Percentiles rank a stretch among this genome's conserved stretches.
Evolutionary conservation across 345 rosid genomes (phyloP).

Genomic region (Eucalyptus pauciflora): DNA sequence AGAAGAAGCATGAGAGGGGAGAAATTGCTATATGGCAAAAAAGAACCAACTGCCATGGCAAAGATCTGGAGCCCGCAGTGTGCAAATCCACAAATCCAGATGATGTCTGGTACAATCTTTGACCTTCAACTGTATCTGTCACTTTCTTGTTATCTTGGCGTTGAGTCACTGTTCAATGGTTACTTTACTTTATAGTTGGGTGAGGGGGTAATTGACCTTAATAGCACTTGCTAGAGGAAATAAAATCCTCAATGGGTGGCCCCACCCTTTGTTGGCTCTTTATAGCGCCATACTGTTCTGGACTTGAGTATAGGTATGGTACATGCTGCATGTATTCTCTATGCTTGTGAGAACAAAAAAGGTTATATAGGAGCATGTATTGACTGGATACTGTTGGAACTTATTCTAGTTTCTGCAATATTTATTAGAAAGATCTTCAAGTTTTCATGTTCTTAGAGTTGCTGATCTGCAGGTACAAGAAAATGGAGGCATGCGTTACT

Average conservation of each 20-base stretch:
- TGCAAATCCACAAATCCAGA: constrained; percentile 30
- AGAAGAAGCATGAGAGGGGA: constrained; percentile 54
- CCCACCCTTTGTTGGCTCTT: neutral
- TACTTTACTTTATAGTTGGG: neutral
- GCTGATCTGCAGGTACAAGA: constrained; percentile 32
- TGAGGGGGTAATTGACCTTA: neutral
- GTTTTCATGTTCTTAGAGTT: neutral
- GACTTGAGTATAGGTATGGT: neutral
- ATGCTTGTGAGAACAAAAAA: neutral
- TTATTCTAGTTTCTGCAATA: neutral
- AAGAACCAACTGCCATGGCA: constrained; percentile 24
- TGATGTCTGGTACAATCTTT: constrained; percentile 41
- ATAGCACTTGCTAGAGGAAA: neutral
- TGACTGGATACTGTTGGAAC: neutral
- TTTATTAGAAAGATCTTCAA: neutral
- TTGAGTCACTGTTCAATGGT: neutral
- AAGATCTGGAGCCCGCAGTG: constrained; percentile 13
- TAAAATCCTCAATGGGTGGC: neutral
- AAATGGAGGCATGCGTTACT: constrained; percentile 58
- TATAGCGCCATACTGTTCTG: neutral
- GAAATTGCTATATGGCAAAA: constrained; percentile 62
- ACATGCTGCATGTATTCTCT: neutral
- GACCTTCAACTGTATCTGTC: neutral
- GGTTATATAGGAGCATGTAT: neutral
- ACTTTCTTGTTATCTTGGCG: neutral